These are phyloP conservation scores for Dichotomocladium elegans DNA, from an alignment of 371 early-diverging fungal species.

Conservation along the genomic window DNA sequence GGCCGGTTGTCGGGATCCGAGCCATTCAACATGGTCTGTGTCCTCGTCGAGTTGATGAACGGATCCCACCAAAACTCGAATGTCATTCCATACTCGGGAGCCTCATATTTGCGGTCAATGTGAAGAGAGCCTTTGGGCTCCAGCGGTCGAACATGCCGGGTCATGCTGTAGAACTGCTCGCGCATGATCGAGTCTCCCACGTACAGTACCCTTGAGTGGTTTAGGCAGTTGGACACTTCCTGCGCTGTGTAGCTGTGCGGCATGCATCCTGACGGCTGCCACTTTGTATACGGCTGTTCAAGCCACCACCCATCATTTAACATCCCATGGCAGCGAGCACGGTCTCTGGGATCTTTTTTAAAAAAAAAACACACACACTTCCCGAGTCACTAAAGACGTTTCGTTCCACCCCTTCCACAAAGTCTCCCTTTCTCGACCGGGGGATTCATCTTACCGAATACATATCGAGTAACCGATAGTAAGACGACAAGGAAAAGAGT, in stretches of 20 bases:
- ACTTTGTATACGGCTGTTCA: slow-evolving; percentile 31
- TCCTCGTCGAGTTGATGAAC: slow-evolving; percentile 50
- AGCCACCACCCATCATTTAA: slow-evolving; percentile 52
- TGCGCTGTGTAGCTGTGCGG: slow-evolving; percentile 44
- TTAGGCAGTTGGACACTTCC: slow-evolving; percentile 44
- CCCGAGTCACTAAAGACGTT: no score
- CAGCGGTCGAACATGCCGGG: slow-evolving; percentile 30
- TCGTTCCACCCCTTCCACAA: no score
- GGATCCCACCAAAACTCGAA: slow-evolving; percentile 70
- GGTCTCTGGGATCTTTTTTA: slow-evolving; percentile 21
- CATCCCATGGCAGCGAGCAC: slow-evolving; percentile 39
- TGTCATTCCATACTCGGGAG: slow-evolving; percentile 20
- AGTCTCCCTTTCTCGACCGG: no score
- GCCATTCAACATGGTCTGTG: slow-evolving; percentile 14
- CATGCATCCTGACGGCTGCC: slow-evolving; percentile 68
- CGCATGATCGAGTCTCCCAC: slow-evolving; percentile 71
- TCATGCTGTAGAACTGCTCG: slow-evolving; percentile 54
- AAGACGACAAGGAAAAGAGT: slow-evolving; percentile 6
- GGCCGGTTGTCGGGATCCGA: slow-evolving; percentile 22
- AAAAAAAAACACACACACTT: no score
- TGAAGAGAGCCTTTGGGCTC: slow-evolving; percentile 26
- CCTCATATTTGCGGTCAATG: slow-evolving; percentile 22
- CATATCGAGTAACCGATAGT: not conserved
- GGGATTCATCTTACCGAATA: slow-evolving; percentile 4
- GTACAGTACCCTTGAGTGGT: slow-evolving; percentile 48